These are phyloP conservation scores for Cladosporium sp. DNA, from an alignment of 2,329 filamentous ascomycete genomes.

Conservation along the genomic window DNA sequence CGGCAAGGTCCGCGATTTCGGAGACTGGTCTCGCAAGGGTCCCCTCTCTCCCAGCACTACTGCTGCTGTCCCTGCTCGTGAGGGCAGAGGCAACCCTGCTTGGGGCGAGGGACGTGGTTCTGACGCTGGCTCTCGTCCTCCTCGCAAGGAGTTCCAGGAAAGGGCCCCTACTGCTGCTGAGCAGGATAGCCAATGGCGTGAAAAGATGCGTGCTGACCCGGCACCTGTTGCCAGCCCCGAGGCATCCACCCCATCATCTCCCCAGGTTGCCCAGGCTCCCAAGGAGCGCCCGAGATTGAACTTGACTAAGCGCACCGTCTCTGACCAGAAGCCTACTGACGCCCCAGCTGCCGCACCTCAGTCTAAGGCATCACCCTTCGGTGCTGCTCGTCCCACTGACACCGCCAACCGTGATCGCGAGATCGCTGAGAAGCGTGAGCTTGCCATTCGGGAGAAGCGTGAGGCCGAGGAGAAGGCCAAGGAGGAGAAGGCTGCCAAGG, in stretches of 20 bases:
- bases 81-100: conserved; percentile 68
- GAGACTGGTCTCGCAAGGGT: conserved; percentile 93
- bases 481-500: conserved; percentile 61
- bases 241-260: conserved; percentile 72
- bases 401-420: conserved; percentile 85
- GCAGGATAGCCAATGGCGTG: conserved; percentile 89
- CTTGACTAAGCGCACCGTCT: conserved; percentile 85
- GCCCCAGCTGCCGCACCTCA: conserved; percentile 49
- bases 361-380: conserved; percentile 88
- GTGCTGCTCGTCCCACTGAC: conserved; percentile 89
- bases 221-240: conserved; percentile 70
- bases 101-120: conserved; percentile 67
- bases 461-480: conserved; percentile 84
- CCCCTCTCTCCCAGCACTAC: conserved; percentile 72
- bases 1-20: conserved; percentile 75
- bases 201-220: conserved; percentile 82
- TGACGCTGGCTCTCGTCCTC: conserved; percentile 76
- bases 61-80: conserved; percentile 47
- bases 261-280: conserved; percentile 60
- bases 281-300: conserved; percentile 78
- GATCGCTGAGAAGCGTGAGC: conserved; percentile 82
- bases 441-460: conserved; percentile 75
- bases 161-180: conserved; percentile 82
- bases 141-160: conserved; percentile 72
- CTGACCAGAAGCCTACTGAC: conserved; percentile 62